phyloP scores from a whole-genome alignment of 495 filamentous ascomycete genomes.

The Lindgomyces ingoldianus region DNA sequence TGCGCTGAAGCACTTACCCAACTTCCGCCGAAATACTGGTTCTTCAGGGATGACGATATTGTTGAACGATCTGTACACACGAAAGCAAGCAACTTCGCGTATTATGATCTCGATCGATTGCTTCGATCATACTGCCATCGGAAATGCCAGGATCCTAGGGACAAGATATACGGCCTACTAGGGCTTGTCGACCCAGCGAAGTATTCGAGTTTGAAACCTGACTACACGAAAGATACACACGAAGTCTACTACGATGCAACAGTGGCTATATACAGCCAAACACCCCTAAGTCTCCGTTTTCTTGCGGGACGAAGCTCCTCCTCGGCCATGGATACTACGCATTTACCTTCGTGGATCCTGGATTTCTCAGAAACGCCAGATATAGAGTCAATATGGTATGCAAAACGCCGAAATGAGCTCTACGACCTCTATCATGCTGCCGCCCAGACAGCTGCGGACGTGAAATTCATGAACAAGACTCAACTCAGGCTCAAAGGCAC shows the following conservation, averaged over 20 bases:
- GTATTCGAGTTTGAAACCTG: not conserved
- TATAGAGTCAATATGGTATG: not conserved
- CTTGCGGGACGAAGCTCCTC: not conserved
- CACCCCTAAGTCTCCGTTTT: not conserved
- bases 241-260: not conserved
- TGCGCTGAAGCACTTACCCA: not conserved
- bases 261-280: not conserved
- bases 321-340: not conserved
- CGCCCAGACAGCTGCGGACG: not conserved
- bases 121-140: not conserved
- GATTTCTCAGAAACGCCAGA: not conserved
- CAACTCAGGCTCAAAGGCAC: not conserved
- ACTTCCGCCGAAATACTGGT: not conserved
- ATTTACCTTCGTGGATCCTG: not conserved
- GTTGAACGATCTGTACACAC: not conserved
- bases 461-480: not conserved
- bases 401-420: not conserved
- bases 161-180: constrained; percentile 3
- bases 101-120: not conserved
- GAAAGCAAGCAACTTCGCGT: not conserved
- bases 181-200: not conserved
- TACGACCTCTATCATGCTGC: not conserved
- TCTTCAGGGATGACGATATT: not conserved
- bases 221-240: not conserved
- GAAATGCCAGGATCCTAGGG: constrained; percentile 1